phyloP scores from a whole-genome alignment of 2,329 filamentous ascomycete species.

The Sporothrix humicola region DNA sequence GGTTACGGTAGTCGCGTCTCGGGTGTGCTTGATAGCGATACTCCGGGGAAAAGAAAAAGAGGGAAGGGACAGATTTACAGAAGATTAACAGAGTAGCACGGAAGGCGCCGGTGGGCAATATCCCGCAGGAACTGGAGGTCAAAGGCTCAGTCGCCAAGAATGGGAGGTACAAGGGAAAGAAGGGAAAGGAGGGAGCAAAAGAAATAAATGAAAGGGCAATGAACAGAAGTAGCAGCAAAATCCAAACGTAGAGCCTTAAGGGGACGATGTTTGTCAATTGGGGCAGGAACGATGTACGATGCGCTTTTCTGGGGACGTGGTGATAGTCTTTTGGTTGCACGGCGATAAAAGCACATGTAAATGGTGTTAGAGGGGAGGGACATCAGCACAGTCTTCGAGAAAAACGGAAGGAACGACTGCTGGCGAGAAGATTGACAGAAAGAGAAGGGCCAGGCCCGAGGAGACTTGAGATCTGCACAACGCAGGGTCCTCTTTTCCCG shows the following conservation, averaged over 20 bases:
- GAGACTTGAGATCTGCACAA: slow-evolving; percentile 6
- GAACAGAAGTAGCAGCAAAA: not conserved
- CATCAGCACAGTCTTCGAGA: slow-evolving; percentile 10
- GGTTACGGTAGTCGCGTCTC: not conserved
- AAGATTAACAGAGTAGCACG: not conserved
- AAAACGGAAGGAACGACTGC: slow-evolving; percentile 4
- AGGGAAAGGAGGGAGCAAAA: not conserved
- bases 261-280: not conserved
- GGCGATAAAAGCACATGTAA: slow-evolving; percentile 19
- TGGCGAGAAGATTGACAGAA: slow-evolving; percentile 3
- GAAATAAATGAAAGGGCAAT: not conserved
- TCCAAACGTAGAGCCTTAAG: not conserved
- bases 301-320: not conserved
- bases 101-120: slow-evolving; percentile 1
- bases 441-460: slow-evolving; percentile 6
- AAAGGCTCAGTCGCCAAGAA: not conserved
- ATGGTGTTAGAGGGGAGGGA: not conserved
- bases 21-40: slow-evolving; percentile 10
- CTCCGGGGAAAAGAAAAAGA: not conserved
- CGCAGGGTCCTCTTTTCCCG: not conserved
- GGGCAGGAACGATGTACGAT: not conserved
- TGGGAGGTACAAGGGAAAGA: not conserved
- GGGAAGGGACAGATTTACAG: not conserved
- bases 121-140: slow-evolving; percentile 12
- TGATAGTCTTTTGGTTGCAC: not conserved